These are phyloP conservation scores for Xylaria cubensis DNA, from an alignment of 495 filamentous ascomycete genomes.

Conservation along the genomic window DNA sequence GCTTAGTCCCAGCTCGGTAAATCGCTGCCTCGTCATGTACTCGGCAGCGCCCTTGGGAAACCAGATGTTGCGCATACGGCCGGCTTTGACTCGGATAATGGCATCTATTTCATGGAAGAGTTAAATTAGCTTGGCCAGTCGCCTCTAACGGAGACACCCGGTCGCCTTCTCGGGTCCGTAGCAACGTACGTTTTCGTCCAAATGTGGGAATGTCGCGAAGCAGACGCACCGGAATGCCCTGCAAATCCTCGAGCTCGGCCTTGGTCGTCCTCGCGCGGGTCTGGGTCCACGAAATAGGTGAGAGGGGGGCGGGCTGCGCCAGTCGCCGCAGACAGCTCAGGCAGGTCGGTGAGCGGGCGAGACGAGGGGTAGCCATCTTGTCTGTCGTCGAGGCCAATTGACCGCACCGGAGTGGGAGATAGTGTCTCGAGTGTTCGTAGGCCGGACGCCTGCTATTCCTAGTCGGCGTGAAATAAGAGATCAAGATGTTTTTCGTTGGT, in stretches of 20 bases:
- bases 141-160: neutral
- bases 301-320: slow-evolving; percentile 25
- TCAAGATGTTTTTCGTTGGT: slow-evolving; percentile 25
- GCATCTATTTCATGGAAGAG: slow-evolving; percentile 40
- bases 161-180: neutral
- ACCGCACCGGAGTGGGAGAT: neutral
- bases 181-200: slow-evolving; percentile 61
- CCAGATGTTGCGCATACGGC: slow-evolving; percentile 58
- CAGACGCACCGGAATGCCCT: slow-evolving; percentile 65
- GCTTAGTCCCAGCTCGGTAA: slow-evolving; percentile 48
- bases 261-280: slow-evolving; percentile 59
- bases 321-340: slow-evolving; percentile 39
- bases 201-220: slow-evolving; percentile 64
- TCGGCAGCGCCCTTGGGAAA: slow-evolving; percentile 51
- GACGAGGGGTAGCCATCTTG: slow-evolving; percentile 34
- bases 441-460: neutral
- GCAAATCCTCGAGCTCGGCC: slow-evolving; percentile 46
- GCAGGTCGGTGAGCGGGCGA: slow-evolving; percentile 36
- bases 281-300: slow-evolving; percentile 39
- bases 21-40: slow-evolving; percentile 53
- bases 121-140: neutral
- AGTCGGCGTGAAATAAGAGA: neutral
- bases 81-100: slow-evolving; percentile 52
- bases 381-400: slow-evolving; percentile 22
- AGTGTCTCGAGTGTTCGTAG: neutral